A percentile compares a stretch with the other conserved stretches of the same genome.
These are phyloP conservation scores for Diaporthe sp. DNA, from an alignment of 2,329 filamentous ascomycete genomes.

Conservation along the genomic window DNA sequence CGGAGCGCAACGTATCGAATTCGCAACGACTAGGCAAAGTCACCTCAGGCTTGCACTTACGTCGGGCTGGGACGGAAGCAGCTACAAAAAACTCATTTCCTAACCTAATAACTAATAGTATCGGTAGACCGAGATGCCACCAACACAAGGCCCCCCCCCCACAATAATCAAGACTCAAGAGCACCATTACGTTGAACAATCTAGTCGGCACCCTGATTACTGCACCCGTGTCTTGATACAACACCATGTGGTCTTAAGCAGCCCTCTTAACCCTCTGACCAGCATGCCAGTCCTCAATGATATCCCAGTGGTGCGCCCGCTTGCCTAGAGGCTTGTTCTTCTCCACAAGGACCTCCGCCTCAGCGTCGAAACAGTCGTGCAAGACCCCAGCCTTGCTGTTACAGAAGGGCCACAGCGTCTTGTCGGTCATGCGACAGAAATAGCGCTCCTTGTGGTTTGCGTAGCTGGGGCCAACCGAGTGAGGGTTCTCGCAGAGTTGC, in stretches of 20 bases:
- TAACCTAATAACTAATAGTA: not conserved
- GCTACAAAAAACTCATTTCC: not conserved
- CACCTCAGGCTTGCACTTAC: not conserved
- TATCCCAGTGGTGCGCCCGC: constrained; percentile 12
- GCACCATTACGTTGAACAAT: not conserved
- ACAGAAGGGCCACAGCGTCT: constrained; percentile 29
- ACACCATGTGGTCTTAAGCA: not conserved
- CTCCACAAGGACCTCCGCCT: constrained; percentile 16
- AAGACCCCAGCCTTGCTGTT: not conserved
- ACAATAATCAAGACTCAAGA: not conserved
- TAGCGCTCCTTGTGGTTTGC: constrained; percentile 9
- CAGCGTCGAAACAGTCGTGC: constrained; percentile 10
- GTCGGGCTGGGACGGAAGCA: not conserved
- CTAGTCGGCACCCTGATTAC: not conserved
- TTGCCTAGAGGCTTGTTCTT: not conserved
- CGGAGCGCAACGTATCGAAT: not conserved
- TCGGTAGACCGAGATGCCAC: not conserved
- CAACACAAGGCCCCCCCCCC: not conserved
- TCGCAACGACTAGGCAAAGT: not conserved
- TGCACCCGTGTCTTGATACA: not conserved
- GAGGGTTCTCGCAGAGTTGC: not conserved
- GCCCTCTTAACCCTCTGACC: not conserved
- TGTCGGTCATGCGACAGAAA: constrained; percentile 28
- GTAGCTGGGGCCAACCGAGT: constrained; percentile 27
- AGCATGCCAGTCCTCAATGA: constrained; percentile 25